Conservation (phyloP, 2,329 filamentous ascomycete species). For the Nakataea oryzae region DNA sequence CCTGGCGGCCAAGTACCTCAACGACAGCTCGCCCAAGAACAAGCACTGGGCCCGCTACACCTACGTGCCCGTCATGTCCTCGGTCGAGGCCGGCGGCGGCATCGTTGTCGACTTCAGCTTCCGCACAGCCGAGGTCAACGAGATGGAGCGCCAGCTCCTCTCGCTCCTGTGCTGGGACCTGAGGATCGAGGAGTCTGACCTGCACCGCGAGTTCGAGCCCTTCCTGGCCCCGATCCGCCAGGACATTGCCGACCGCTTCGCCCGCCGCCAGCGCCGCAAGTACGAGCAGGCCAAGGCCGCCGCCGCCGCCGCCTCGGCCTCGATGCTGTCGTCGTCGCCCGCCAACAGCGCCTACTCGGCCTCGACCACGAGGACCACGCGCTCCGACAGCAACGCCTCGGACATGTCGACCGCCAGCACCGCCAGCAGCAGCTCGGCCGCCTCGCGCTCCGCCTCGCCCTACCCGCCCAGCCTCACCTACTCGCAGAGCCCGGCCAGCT, state of each 20-base stretch:
- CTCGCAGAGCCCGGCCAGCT: conserved; percentile 15
- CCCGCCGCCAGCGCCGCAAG: conserved; percentile 36
- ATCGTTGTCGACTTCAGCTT: conserved; percentile 58
- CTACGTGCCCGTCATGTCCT: conserved; percentile 46
- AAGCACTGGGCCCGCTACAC: conserved; percentile 99
- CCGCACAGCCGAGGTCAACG: conserved; percentile 88
- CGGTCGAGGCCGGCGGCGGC: conserved; percentile 34
- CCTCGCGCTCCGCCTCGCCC: conserved; percentile 24
- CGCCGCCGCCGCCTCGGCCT: conserved; percentile 8
- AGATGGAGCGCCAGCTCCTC: conserved; percentile 98
- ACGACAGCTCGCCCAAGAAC: conserved; percentile 98
- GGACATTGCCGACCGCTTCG: conserved; percentile 39
- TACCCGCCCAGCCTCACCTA: conserved; percentile 35
- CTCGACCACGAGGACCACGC: conserved; percentile 36
- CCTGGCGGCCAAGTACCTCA: conserved; percentile 89
- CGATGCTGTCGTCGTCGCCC: conserved; percentile 9
- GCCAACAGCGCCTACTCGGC: conserved; percentile 27
- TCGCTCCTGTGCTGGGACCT: conserved; percentile 93
- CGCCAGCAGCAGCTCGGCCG: conserved; percentile 36
- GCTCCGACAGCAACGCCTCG: conserved; percentile 36
- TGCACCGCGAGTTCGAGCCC: conserved; percentile 76
- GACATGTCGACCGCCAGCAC: conserved; percentile 30
- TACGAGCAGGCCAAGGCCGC: conserved; percentile 16
- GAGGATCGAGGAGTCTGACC: conserved; percentile 71
- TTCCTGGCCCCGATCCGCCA: conserved; percentile 80